Evolutionary conservation across 192 early-diverging fungal species (phyloP).

Genomic region (Coemansia sp.): DNA sequence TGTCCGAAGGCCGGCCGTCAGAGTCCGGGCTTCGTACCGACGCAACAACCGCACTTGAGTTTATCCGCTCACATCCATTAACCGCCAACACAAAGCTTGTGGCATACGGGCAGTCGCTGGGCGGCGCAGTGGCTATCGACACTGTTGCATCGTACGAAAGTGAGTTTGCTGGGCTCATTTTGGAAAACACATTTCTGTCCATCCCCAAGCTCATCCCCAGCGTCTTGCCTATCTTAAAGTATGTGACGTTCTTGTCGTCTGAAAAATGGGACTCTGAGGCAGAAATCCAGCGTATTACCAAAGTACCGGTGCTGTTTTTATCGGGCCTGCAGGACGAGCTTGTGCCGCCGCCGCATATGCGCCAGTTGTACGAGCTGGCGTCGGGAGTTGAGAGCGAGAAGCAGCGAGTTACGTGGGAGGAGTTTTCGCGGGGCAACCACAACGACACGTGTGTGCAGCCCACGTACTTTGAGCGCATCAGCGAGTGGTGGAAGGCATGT

Average conservation of each 20-base stretch:
- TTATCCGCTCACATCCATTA: conserved; percentile 71
- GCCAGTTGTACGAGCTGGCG: conserved; percentile 64
- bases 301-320: conserved; percentile 77
- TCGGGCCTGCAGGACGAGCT: conserved; percentile 83
- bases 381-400: conserved; percentile 36
- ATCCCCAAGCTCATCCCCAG: conserved; percentile 84
- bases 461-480: conserved; percentile 81
- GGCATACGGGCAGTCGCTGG: conserved; percentile 93
- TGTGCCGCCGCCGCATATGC: conserved; percentile 87
- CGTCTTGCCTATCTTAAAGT: conserved; percentile 74
- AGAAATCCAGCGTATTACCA: conserved; percentile 63
- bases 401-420: conserved; percentile 50
- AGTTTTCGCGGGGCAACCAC: conserved; percentile 83
- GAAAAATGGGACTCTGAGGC: conserved; percentile 87
- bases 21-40: conserved; percentile 90
- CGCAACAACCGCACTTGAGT: conserved; percentile 83
- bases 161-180: conserved; percentile 74
- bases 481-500: conserved; percentile 37
- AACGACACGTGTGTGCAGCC: conserved; percentile 87
- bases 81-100: conserved; percentile 76
- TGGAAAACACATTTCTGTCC: conserved; percentile 94
- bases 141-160: conserved; percentile 76
- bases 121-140: conserved; percentile 93
- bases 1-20: conserved; percentile 79
- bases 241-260: conserved; percentile 77